Conservation (phyloP, 495 filamentous ascomycete genomes). For the Aspergillus cavernicola region DNA sequence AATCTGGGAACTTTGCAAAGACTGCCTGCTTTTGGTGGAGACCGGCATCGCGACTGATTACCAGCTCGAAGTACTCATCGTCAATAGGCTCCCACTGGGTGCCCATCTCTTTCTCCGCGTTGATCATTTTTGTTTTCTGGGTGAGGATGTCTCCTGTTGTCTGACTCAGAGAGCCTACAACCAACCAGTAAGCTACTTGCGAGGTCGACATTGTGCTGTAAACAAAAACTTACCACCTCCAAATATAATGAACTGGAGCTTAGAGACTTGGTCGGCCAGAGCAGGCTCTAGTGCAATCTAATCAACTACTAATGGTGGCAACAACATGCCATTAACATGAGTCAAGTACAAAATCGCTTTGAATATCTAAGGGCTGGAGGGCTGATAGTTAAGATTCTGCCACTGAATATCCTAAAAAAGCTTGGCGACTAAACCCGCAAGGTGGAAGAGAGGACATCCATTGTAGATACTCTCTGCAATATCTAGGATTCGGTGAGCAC, state of each 20-base stretch:
- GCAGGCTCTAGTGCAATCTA: conserved; percentile 11
- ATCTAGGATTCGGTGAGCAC: background rate
- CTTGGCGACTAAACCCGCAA: background rate
- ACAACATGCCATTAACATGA: conserved; percentile 1
- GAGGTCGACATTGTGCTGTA: background rate
- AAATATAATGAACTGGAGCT: conserved; percentile 9
- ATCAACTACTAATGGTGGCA: conserved; percentile 17
- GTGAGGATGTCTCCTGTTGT: conserved; percentile 17
- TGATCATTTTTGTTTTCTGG: conserved; percentile 19
- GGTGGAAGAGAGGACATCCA: conserved; percentile 16
- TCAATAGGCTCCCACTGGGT: conserved; percentile 29
- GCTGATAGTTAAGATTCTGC: conserved; percentile 1
- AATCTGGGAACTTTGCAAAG: conserved; percentile 50
- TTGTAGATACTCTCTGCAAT: background rate
- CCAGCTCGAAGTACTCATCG: conserved; percentile 10
- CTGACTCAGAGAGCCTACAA: too few relatives aligned
- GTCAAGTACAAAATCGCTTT: background rate
- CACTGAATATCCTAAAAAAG: conserved; percentile 1
- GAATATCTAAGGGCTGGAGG: background rate
- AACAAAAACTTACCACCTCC: conserved; percentile 15
- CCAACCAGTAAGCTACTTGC: background rate
- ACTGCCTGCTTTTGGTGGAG: conserved; percentile 9
- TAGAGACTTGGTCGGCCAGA: conserved; percentile 10
- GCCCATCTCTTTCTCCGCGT: conserved; percentile 27
- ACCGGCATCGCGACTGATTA: conserved; percentile 3